Conservation (phyloP, 257 asterid genomes). For the Linaria vulgaris region DNA sequence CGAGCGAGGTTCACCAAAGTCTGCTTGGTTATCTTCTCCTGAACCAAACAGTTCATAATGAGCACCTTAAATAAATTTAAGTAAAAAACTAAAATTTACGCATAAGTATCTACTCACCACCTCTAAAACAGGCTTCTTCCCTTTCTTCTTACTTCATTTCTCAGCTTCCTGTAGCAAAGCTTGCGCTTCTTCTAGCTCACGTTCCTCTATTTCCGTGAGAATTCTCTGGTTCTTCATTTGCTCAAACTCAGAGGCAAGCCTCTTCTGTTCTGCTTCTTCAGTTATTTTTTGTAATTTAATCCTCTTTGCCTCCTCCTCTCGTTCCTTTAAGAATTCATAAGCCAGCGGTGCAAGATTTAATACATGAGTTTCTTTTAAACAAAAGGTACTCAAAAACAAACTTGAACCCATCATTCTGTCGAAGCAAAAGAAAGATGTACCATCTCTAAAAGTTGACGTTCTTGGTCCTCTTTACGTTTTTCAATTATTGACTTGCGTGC, state of each 20-base stretch:
- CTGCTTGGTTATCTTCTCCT: conserved; percentile 76
- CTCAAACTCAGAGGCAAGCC: conserved; percentile 78
- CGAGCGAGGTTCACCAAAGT: conserved; percentile 66
- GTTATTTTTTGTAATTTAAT: conserved; percentile 67
- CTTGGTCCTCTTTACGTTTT: conserved; percentile 98
- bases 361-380: not conserved
- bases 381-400: not conserved
- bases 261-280: conserved; percentile 71
- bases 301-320: conserved; percentile 83
- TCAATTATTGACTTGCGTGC: conserved; percentile 81
- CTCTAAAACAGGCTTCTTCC: conserved; percentile 68
- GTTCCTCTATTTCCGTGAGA: conserved; percentile 81
- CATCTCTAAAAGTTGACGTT: conserved; percentile 83
- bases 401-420: conserved; percentile 4
- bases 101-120: conserved; percentile 54
- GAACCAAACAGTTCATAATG: conserved; percentile 23
- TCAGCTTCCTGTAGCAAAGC: conserved; percentile 64
- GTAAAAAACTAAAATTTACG: not conserved
- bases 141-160: conserved; percentile 62
- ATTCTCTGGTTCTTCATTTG: conserved; percentile 78
- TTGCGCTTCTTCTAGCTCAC: conserved; percentile 80
- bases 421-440: conserved; percentile 34
- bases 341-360: conserved; percentile 6
- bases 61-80: not conserved
- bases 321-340: conserved; percentile 53